These are phyloP conservation scores for Chlamydomonas asymmetrica DNA, from an alignment of 139 green algal genomes.

Conservation along the genomic window DNA sequence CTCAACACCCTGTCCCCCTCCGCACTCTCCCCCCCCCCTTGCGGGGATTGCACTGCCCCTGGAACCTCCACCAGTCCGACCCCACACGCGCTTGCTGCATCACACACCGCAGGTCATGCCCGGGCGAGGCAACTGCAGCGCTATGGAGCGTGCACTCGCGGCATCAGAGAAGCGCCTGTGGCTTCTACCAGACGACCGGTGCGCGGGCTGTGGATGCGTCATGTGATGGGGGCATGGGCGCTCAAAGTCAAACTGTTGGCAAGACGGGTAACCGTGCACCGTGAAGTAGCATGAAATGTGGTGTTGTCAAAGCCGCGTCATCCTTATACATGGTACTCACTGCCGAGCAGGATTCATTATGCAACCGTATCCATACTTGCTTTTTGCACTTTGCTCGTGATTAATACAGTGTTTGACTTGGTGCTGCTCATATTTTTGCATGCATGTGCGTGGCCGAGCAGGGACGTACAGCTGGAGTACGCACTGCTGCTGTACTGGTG, in stretches of 20 bases:
- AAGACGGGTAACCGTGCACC: too few relatives aligned
- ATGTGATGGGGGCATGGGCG: too few relatives aligned
- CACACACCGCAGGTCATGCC: constrained; percentile 11
- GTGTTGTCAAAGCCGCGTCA: neutral
- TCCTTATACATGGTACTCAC: neutral
- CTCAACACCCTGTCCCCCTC: neutral
- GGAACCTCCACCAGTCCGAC: constrained; percentile 3
- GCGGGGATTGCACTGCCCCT: neutral
- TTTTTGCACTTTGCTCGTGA: too few relatives aligned
- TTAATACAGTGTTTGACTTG: too few relatives aligned
- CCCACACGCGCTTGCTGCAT: neutral
- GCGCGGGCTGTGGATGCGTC: neutral
- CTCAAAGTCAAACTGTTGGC: too few relatives aligned
- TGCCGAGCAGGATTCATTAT: too few relatives aligned
- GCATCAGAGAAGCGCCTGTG: constrained; percentile 48
- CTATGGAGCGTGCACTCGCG: constrained; percentile 48
- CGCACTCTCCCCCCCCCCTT: neutral
- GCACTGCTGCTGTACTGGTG: constrained; percentile 61
- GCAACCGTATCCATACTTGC: too few relatives aligned
- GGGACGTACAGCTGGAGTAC: constrained; percentile 52
- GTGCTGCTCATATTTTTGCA: too few relatives aligned
- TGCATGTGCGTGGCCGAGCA: too few relatives aligned
- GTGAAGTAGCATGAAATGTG: too few relatives aligned
- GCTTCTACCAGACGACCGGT: constrained; percentile 49
- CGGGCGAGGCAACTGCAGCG: too few relatives aligned